Evolutionary conservation across 129 eudicot species (phyloP), one percentile per base, ranked within the genome.

Genomic region (Mikania micrantha): DNA sequence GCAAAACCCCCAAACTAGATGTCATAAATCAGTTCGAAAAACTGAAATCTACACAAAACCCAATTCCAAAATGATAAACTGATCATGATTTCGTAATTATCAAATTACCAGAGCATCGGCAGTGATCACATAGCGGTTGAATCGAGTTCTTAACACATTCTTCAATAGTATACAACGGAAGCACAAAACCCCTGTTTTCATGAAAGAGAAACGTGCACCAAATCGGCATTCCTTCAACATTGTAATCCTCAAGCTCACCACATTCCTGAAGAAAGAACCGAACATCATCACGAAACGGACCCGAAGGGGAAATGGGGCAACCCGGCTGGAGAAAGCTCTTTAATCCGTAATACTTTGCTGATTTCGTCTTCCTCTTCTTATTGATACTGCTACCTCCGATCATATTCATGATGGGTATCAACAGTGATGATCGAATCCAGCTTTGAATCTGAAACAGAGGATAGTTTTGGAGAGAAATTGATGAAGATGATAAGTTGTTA

Each of bases 131-230:
- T 41, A 85, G 88, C 38, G 98, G 96, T 5, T 53, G 77, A 32
- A 78, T 69, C n/a, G 95, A 85, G 50, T 57, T 61, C 32, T 74
- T 48, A 21, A 86, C 90, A 64, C 74, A 66, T 66, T 92, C 98
- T 79, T 92, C 96, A 77, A 92, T 77, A 17, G 95, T 92, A 79
- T 86, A 92, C 15, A 92, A 72, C 20, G 98, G 96, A 65, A 92
- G 13, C 9, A 84, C 80, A 60, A 83, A 58, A 4, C 89, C 95
- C 49, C 69, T 79, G 16, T 35, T 72, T 59, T 86, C 95, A 36
- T 84, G 90, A 20, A 86, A 83, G 42, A 92, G 70, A 44, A 80
- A 79, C 4, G 98, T 92, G 69, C 83, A 75, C 95, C 91, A 86
- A 39, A 88, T 76, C 34, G 85, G 78, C 95, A 84, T 88, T 3